Percentiles rank a stretch among this genome's conserved stretches.
phyloP scores from a whole-genome alignment of 495 filamentous ascomycete genomes.

The Hypoxylon intermedium region DNA sequence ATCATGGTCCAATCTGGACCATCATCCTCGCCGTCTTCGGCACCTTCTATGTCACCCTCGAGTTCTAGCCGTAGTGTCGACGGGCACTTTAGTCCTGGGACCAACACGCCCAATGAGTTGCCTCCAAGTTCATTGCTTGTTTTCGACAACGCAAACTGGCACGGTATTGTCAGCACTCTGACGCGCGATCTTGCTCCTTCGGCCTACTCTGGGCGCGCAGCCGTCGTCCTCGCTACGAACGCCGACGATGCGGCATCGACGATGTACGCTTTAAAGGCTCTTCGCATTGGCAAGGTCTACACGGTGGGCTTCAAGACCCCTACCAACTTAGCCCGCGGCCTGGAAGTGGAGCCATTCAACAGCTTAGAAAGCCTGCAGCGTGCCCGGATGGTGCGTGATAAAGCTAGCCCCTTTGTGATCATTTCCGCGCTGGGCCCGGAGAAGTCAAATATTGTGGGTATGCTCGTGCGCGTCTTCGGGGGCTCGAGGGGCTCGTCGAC shows the following conservation, averaged over 20 bases:
- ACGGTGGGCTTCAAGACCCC: conserved; percentile 81
- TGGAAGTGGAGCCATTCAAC: conserved; percentile 75
- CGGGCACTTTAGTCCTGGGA: conserved; percentile 5
- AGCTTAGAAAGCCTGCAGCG: conserved; percentile 78
- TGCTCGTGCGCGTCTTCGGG: conserved; percentile 73
- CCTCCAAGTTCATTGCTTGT: conserved; percentile 59
- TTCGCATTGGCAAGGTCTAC: conserved; percentile 80
- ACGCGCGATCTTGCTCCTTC: conserved; percentile 82
- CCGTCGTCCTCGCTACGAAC: conserved; percentile 71
- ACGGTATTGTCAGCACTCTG: conserved; percentile 79
- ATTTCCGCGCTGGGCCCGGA: conserved; percentile 78
- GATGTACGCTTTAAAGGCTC: conserved; percentile 75
- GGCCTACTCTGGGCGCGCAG: conserved; percentile 75
- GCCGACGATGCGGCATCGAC: conserved; percentile 75
- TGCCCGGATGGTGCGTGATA: conserved; percentile 55
- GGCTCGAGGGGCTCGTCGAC: conserved; percentile 52
- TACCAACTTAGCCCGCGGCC: conserved; percentile 64
- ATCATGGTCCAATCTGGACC: conserved; percentile 65
- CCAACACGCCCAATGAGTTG: conserved; percentile 34
- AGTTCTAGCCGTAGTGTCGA: conserved; percentile 43
- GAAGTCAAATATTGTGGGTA: conserved; percentile 79
- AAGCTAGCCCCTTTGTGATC: conserved; percentile 77
- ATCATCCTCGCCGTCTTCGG: conserved; percentile 44
- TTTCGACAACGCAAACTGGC: conserved; percentile 83
- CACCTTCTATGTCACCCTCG: conserved; percentile 48